These are phyloP conservation scores for Boletellus sp. DNA, from an alignment of 768 basidiomycete species.

Conservation along the genomic window DNA sequence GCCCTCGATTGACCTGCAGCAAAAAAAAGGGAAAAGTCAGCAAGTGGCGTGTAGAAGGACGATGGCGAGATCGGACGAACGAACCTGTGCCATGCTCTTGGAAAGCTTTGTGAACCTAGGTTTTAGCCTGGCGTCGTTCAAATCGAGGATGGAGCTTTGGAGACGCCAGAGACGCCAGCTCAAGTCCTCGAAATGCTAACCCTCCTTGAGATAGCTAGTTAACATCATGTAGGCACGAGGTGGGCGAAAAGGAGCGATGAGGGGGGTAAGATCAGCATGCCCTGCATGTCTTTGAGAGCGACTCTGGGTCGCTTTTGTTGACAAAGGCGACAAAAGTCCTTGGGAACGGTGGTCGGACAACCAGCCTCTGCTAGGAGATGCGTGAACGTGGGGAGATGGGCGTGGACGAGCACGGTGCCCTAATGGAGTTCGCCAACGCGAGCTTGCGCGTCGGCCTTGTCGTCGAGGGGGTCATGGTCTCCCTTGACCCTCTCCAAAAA, in stretches of 20 bases:
- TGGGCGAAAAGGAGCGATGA: slow-evolving; percentile 6
- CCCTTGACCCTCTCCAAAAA: background rate
- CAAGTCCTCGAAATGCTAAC: slow-evolving; percentile 86
- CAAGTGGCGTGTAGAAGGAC: too few relatives aligned
- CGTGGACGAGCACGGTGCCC: background rate
- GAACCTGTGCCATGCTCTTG: slow-evolving; percentile 83
- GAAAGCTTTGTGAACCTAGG: slow-evolving; percentile 89
- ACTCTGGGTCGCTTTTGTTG: too few relatives aligned
- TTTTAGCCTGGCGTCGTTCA: slow-evolving; percentile 81
- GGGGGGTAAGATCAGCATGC: slow-evolving; percentile 1
- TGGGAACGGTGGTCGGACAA: background rate
- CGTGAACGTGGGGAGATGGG: background rate
- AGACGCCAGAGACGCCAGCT: slow-evolving; percentile 92
- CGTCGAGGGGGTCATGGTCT: background rate
- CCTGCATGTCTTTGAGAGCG: too few relatives aligned
- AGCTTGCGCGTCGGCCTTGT: background rate
- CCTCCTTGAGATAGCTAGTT: slow-evolving; percentile 86
- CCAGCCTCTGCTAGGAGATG: background rate
- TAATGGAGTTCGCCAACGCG: background rate
- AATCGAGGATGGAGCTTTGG: slow-evolving; percentile 86
- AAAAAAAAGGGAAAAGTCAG: too few relatives aligned
- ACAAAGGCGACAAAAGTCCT: too few relatives aligned
- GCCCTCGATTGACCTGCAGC: too few relatives aligned
- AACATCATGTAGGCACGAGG: slow-evolving; percentile 86
- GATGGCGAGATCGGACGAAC: too few relatives aligned